Evolutionary conservation across 192 early-diverging fungal genomes (phyloP), one percentile per base, ranked within the genome.

Genomic region (Allomyces arbusculus): DNA sequence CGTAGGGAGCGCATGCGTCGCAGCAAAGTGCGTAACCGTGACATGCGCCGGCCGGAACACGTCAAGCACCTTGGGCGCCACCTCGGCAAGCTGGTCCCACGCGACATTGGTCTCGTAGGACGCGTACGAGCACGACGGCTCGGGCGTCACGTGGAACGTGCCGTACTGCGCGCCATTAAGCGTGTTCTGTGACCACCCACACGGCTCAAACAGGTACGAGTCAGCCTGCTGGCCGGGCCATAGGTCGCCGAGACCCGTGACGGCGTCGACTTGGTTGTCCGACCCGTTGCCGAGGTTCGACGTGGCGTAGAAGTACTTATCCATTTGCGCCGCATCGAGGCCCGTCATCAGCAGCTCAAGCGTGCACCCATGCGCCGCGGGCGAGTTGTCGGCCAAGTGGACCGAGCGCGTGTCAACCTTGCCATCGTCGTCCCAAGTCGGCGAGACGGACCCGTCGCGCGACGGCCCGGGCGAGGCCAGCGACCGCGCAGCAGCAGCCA

Each of bases 61-160:
- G 44, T 78, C 70, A 24, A 91, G 81, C 20, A 96, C 91, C 64
- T 87, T 78, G 58, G 77, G 72, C 33, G 92, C 81, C 24, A 94
- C 73, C 58, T 40, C 55, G 68, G 76, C 70, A 65, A 79, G 77
- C 10, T 76, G 71, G 24, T 80, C 75, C 43, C 86, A 74, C 10
- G 90, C 84, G 62, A 99, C 84, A 68, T 89, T 94, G 44, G 91
- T 92, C 73, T 99, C 95, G 75, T 96, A 95, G 45, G 91, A 93
- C n/a, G 95, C 95, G 70, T 99, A 99, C 23, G 95, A 99, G 86
- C 92, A 99, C 67, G 84, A 78, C n/a, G 83, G 86, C 74, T 99
- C 95, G 14, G 95, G 95, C 22, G 95, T 99, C 20, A 99, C 95
- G 68, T 99, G 95, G 73, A 96, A 90, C 22, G 91, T 99, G 72